Base-by-base conservation (phyloP, 2,329 filamentous ascomycete species). In the Ophiostoma novo-ulmi region DNA sequence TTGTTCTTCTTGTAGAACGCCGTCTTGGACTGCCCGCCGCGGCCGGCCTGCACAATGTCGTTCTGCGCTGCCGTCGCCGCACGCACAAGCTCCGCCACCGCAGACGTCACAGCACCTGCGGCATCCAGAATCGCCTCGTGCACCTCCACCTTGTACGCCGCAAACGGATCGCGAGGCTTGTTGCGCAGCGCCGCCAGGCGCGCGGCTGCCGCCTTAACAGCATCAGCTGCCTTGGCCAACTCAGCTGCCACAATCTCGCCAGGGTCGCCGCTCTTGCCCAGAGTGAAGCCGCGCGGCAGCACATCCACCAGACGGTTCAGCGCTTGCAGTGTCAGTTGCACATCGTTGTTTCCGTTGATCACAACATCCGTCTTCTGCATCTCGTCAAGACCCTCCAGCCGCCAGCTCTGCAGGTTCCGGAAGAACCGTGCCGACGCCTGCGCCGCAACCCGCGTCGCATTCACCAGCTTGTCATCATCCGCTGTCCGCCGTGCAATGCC, bases 1-100 rank as follows among this genome's bases (percentile, higher is more conserved):
- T 98, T 99, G 86, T 99, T 97, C 85, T 98, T 98, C 87, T 98
- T 98, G 89, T 99, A 99, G 80, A 99, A 99, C 35, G 94, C 93
- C 1, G 94, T 96, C 71, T 90, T 88, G 64, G 93, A 96, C 69
- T 92, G 92, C 36, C 90, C 91, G 48, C 95, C 95, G 26, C 92
- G 90, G 8, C 95, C 95, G 73, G 97, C 93, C 74, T 93, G 90
- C 63, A 99, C 95, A 77, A 99, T 99, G 82, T 99, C 95, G 79
- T 97, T 89, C 79, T 99, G 95, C 1, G 94, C 96, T 22, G 87
- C 89, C 0, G 94, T 96, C 7, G 95, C 95, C 0, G 95, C 95
- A 80, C 95, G 94, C 84, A 99, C 98, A 71, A 99, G 87, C 78
- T 92, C 90, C 0, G 92, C 92, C 76, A 99, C 98, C 52, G 95